These are phyloP conservation scores for Guyanaporus albipodus DNA, from an alignment of 768 basidiomycete genomes.

Conservation along the genomic window DNA sequence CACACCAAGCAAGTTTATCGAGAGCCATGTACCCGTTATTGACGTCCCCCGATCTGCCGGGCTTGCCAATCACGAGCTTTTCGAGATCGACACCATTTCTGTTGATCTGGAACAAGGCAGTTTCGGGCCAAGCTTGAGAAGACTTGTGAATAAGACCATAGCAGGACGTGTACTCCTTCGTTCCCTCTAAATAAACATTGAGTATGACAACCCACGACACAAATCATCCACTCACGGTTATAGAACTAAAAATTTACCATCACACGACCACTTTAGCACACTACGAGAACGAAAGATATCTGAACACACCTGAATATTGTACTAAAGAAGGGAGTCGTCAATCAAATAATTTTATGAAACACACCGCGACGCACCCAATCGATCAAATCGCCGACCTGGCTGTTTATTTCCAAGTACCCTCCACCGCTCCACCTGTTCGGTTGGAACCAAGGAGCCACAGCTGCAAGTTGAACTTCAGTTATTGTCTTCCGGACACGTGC, in stretches of 20 bases:
- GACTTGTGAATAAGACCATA: conserved; percentile 51
- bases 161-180: conserved; percentile 59
- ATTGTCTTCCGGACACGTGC: too few relatives aligned
- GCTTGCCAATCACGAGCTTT: conserved; percentile 56
- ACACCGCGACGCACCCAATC: conserved; percentile 36
- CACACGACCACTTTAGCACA: not conserved
- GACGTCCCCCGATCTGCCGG: conserved; percentile 35
- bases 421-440: conserved; percentile 33
- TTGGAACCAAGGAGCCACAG: conserved; percentile 44
- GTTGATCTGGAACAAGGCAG: conserved; percentile 49
- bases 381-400: conserved; percentile 37
- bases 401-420: conserved; percentile 39
- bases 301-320: conserved; percentile 37
- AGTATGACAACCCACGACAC: conserved; percentile 24
- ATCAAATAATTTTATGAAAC: not conserved
- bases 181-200: conserved; percentile 35
- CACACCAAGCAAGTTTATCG: conserved; percentile 37
- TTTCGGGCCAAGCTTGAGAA: conserved; percentile 54
- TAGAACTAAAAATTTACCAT: conserved; percentile 12
- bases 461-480: conserved; percentile 14
- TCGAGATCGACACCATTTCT: conserved; percentile 38
- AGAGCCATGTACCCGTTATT: conserved; percentile 54
- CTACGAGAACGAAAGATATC: too few relatives aligned
- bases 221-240: conserved; percentile 17
- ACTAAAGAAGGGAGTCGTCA: conserved; percentile 24